phyloP scores from a whole-genome alignment of 2,329 filamentous ascomycete genomes.

The Metarhizium rileyi region DNA sequence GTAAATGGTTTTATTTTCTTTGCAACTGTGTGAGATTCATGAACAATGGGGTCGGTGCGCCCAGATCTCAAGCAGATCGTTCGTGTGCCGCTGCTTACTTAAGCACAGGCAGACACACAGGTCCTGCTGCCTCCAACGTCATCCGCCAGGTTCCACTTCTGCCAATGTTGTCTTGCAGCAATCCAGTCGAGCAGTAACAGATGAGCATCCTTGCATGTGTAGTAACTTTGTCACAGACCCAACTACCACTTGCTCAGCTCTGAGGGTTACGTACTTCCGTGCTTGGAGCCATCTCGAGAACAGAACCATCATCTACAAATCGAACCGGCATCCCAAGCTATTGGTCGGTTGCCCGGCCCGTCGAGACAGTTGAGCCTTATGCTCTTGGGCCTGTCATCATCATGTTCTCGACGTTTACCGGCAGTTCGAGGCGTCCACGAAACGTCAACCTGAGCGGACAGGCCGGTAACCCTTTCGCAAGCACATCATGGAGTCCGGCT shows the following conservation, averaged over 20 bases:
- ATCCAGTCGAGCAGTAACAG: too few species aligned
- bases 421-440: conserved; percentile 71
- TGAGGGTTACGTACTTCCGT: neutral
- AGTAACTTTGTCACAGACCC: too few species aligned
- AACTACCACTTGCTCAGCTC: too few species aligned
- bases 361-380: neutral
- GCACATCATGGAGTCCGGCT: conserved; percentile 46
- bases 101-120: too few species aligned
- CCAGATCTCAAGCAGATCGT: too few species aligned
- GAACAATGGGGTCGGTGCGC: too few species aligned
- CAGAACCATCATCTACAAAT: neutral
- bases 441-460: conserved; percentile 93
- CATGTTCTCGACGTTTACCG: conserved; percentile 93
- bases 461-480: conserved; percentile 68
- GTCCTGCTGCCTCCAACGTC: too few species aligned
- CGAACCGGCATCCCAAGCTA: neutral
- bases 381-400: conserved; percentile 9
- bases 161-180: too few species aligned
- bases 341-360: neutral
- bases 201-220: too few species aligned
- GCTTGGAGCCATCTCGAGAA: neutral
- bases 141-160: too few species aligned
- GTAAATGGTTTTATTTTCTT: too few species aligned
- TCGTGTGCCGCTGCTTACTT: conserved; percentile 1
- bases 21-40: too few species aligned